phyloP scores from a whole-genome alignment of 768 basidiomycete genomes.

The Pleurotus citrinopileatus region DNA sequence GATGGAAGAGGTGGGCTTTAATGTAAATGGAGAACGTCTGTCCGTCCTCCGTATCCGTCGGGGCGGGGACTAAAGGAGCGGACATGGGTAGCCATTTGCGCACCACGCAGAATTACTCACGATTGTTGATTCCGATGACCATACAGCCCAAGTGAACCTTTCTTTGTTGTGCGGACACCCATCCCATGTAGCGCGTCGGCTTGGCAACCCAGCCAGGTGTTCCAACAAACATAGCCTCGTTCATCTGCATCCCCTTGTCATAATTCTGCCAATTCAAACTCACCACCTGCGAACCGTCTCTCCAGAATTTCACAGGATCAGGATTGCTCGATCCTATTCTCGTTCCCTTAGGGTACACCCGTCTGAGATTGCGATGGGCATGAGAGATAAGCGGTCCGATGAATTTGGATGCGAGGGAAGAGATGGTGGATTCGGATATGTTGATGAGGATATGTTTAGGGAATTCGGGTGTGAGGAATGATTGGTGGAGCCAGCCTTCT shows the following conservation, averaged over 20 bases:
- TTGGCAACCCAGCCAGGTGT: conserved; percentile 54
- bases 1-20: conserved; percentile 42
- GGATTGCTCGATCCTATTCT: conserved; percentile 56
- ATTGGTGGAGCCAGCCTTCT: conserved; percentile 45
- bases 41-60: conserved; percentile 34
- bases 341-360: conserved; percentile 57
- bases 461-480: conserved; percentile 33
- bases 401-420: conserved; percentile 35
- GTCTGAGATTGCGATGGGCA: conserved; percentile 42
- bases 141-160: conserved; percentile 25
- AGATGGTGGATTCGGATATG: conserved; percentile 50
- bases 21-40: conserved; percentile 39
- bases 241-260: conserved; percentile 55
- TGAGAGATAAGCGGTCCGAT: conserved; percentile 38
- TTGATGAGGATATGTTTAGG: conserved; percentile 57
- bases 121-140: conserved; percentile 42
- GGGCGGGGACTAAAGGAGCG: conserved; percentile 51
- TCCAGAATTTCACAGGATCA: conserved; percentile 51
- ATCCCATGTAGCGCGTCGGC: conserved; percentile 30
- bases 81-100: too few relatives aligned
- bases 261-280: conserved; percentile 65
- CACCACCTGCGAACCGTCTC: conserved; percentile 53
- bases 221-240: conserved; percentile 62
- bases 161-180: conserved; percentile 12
- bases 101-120: conserved; percentile 32